A percentile compares a stretch with the other conserved stretches of the same genome.
These are phyloP conservation scores for Fusarium sp. DNA, from an alignment of 2,329 filamentous ascomycete species.

Conservation along the genomic window DNA sequence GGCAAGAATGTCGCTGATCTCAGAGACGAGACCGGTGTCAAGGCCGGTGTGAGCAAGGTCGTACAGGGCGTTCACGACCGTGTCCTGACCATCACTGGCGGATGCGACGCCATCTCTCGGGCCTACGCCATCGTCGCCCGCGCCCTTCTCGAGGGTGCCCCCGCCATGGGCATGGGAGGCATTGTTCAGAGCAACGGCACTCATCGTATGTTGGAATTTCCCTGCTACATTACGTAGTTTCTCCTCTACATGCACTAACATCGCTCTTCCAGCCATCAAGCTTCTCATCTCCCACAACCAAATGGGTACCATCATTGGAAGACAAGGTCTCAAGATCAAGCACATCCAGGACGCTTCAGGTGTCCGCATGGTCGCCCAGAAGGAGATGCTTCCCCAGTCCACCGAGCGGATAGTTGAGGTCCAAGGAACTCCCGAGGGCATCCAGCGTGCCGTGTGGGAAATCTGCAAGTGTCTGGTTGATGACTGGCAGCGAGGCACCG, in stretches of 20 bases:
- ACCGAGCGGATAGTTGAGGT: conserved; percentile 98
- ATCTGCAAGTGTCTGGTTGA: conserved; percentile 98
- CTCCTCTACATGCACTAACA: conserved; percentile 23
- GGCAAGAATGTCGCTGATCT: conserved; percentile 98
- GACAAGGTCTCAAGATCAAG: conserved; percentile 98
- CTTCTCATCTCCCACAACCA: conserved; percentile 99
- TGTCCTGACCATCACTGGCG: conserved; percentile 92
- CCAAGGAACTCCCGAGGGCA: conserved; percentile 91
- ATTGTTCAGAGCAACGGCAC: conserved; percentile 86
- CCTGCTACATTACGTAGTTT: background rate
- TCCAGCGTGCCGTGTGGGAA: conserved; percentile 97
- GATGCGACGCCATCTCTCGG: conserved; percentile 85
- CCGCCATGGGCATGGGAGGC: conserved; percentile 95
- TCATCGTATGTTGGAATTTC: conserved; percentile 70
- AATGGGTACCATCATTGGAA: conserved; percentile 99
- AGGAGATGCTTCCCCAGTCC: conserved; percentile 99
- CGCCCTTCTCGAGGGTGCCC: conserved; percentile 89
- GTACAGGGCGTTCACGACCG: conserved; percentile 97
- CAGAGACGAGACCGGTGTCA: conserved; percentile 96
- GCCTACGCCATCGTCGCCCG: conserved; percentile 94
- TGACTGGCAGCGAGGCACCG: conserved; percentile 96
- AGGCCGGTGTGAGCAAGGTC: conserved; percentile 98
- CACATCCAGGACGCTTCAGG: conserved; percentile 97
- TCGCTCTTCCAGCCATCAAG: conserved; percentile 75
- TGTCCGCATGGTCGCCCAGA: conserved; percentile 98